A percentile compares a stretch with the other conserved stretches of the same genome.
Conservation (phyloP, 768 basidiomycete species). For the Naganishia friedmannii region DNA sequence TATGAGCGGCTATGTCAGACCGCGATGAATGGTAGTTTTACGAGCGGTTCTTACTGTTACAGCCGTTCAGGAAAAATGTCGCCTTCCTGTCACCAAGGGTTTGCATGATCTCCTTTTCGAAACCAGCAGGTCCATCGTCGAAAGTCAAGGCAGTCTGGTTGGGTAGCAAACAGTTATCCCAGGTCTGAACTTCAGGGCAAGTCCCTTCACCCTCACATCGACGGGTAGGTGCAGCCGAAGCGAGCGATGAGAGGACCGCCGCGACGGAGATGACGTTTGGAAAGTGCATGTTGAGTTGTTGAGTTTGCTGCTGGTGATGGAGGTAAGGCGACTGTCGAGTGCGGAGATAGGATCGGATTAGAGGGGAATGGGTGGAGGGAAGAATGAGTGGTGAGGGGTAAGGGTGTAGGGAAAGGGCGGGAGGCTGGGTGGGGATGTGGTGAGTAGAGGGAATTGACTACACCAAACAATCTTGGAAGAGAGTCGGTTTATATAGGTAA, state of each 20-base stretch:
- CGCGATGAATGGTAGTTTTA: too few relatives aligned
- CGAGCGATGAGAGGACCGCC: not conserved
- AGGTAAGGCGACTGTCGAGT: not conserved
- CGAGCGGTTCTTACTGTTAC: not conserved
- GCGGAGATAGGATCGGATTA: not conserved
- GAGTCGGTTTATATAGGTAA: not conserved
- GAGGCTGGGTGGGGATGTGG: not conserved
- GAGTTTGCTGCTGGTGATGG: not conserved
- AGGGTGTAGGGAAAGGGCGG: not conserved
- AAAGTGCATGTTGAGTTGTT: not conserved
- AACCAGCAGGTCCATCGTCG: not conserved
- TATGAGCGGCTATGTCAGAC: not conserved
- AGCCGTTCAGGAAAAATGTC: slow-evolving; percentile 11
- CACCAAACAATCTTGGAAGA: not conserved
- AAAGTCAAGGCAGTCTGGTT: not conserved
- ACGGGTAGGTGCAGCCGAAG: not conserved
- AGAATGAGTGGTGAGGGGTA: not conserved
- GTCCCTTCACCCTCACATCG: not conserved
- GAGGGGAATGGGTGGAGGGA: too few relatives aligned
- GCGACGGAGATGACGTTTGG: not conserved
- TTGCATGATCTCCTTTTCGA: not conserved
- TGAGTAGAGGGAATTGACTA: not conserved
- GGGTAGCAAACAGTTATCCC: not conserved
- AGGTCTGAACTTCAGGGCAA: not conserved
- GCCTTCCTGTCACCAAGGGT: not conserved